phyloP scores from a whole-genome alignment of 2,329 filamentous ascomycete genomes.

The Sphaerulina musiva region DNA sequence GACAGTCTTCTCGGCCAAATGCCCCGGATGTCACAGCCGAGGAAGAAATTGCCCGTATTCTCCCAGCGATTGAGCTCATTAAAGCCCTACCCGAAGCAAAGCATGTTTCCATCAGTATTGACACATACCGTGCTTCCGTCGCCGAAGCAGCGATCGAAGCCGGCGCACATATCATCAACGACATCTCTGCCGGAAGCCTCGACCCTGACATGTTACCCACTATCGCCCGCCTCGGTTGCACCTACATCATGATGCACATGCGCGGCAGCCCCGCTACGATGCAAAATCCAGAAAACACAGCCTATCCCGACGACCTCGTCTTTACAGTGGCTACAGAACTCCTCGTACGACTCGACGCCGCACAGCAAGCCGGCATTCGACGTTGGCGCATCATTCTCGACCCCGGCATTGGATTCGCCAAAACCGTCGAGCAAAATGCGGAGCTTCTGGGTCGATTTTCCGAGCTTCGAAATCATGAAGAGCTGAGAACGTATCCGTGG shows the following conservation, averaged over 20 bases:
- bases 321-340: slow-evolving; percentile 62
- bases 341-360: slow-evolving; percentile 60
- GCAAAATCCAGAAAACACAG: slow-evolving; percentile 50
- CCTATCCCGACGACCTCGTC: slow-evolving; percentile 63
- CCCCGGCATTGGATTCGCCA: slow-evolving; percentile 90
- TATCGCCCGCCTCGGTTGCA: slow-evolving; percentile 68
- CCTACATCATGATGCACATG: slow-evolving; percentile 88
- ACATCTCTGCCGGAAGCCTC: slow-evolving; percentile 75
- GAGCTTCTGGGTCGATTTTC: slow-evolving; percentile 67
- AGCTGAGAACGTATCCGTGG: slow-evolving; percentile 71
- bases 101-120: slow-evolving; percentile 71
- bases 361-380: slow-evolving; percentile 73
- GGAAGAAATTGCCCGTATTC: slow-evolving; percentile 70
- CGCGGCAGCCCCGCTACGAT: slow-evolving; percentile 80
- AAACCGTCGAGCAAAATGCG: slow-evolving; percentile 72
- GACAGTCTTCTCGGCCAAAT: slow-evolving; percentile 82
- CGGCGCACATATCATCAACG: slow-evolving; percentile 90
- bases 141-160: slow-evolving; percentile 67
- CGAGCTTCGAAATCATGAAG: slow-evolving; percentile 48
- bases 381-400: slow-evolving; percentile 94
- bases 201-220: slow-evolving; percentile 77
- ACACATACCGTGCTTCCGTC: slow-evolving; percentile 84
- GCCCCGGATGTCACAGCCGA: slow-evolving; percentile 60
- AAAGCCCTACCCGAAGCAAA: slow-evolving; percentile 57
- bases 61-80: slow-evolving; percentile 72